phyloP scores from a whole-genome alignment of 495 filamentous ascomycete genomes.

The Letharia lupina region DNA sequence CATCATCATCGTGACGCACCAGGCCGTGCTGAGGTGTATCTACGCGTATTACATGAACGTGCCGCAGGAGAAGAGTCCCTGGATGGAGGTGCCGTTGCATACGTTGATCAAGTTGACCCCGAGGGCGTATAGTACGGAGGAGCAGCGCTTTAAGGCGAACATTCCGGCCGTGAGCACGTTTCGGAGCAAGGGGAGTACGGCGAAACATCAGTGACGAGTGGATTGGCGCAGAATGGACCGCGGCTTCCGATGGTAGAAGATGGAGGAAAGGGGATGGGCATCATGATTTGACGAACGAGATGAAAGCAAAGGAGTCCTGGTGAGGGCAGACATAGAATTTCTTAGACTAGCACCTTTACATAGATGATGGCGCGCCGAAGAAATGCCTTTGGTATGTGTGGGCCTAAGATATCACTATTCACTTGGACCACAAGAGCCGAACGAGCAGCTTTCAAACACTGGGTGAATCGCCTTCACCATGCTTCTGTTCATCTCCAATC shows the following conservation, averaged over 20 bases:
- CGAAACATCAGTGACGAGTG: slow-evolving; percentile 53
- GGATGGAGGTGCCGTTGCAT: slow-evolving; percentile 94
- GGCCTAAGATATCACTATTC: neutral
- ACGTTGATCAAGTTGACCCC: slow-evolving; percentile 94
- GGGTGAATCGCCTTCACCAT: neutral
- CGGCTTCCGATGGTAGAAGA: too few species aligned
- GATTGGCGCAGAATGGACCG: neutral
- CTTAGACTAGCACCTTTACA: neutral
- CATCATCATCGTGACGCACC: slow-evolving; percentile 95
- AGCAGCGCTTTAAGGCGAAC: slow-evolving; percentile 76
- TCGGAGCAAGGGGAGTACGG: slow-evolving; percentile 81
- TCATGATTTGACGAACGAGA: neutral
- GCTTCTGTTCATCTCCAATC: neutral
- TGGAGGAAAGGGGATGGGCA: neutral
- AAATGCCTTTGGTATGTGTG: neutral
- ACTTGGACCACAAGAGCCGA: neutral
- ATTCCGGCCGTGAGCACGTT: slow-evolving; percentile 94
- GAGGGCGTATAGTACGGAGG: slow-evolving; percentile 83
- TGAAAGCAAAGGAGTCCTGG: neutral
- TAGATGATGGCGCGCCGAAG: neutral
- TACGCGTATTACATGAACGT: slow-evolving; percentile 99
- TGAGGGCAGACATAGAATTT: neutral
- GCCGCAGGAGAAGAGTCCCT: slow-evolving; percentile 84
- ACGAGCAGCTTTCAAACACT: neutral
- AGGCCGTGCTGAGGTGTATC: slow-evolving; percentile 92